A percentile compares a stretch with the other conserved stretches of the same genome.
phyloP scores from a whole-genome alignment of 345 rosid genomes.

The Ricinus communis region DNA sequence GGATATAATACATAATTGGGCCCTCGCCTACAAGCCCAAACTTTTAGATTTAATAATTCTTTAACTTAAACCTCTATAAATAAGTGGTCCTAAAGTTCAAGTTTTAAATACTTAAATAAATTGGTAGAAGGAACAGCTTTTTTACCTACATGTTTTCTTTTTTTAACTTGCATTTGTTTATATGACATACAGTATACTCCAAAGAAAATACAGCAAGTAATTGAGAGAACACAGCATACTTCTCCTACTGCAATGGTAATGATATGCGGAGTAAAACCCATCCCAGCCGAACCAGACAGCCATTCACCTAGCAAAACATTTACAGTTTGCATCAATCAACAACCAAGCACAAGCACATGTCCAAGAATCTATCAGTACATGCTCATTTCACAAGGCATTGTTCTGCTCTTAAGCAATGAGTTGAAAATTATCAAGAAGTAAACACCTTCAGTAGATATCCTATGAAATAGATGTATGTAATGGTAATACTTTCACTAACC shows the following conservation, averaged over 20 bases:
- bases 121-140: too few species aligned
- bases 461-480: not conserved
- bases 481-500: not conserved
- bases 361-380: not conserved
- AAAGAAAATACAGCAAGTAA: too few species aligned
- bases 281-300: slow-evolving; percentile 74
- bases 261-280: slow-evolving; percentile 79
- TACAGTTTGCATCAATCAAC: slow-evolving; percentile 20
- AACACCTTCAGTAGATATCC: not conserved
- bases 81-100: too few species aligned
- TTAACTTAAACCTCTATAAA: too few species aligned
- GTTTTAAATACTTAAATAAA: too few species aligned
- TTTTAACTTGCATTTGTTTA: too few species aligned
- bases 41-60: not conserved
- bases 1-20: not conserved
- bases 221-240: slow-evolving; percentile 39
- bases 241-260: slow-evolving; percentile 75
- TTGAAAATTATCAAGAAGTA: not conserved
- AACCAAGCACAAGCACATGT: not conserved
- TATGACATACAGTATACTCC: too few species aligned
- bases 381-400: not conserved
- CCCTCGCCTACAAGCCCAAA: not conserved
- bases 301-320: slow-evolving; percentile 56
- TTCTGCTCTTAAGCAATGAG: not conserved
- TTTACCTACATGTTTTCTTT: too few species aligned